Base-by-base conservation (phyloP, 2,329 filamentous ascomycete genomes). In the Colletotrichum melonis region DNA sequence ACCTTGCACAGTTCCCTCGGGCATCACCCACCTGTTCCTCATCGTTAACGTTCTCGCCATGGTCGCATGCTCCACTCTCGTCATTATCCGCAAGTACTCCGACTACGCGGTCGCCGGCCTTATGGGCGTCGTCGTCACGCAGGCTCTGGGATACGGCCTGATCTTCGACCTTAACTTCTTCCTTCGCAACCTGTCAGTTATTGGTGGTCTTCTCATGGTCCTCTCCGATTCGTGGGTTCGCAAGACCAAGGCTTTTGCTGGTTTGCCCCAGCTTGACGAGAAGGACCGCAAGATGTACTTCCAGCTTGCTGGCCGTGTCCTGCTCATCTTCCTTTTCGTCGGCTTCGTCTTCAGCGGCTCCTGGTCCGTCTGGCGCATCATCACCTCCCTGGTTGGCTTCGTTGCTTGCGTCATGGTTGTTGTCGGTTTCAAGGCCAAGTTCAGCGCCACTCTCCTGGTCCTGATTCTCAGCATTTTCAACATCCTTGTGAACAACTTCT, bases 241-340 rank as follows among this genome's bases (percentile, higher is more conserved):
- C 86, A 98, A 98, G 91, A 94, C 92, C 83, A 97, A 98, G 87
- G 96, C 95, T 3, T 98, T 98, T 75, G 97, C 97, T 60, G 97
- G 97, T 60, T 90, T 99, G 66, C 97, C 97, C 62, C 91, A 94
- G 84, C 90, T 99, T 66, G 97, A 98, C 82, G 97, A 99, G 89
- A 98, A 98, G 91, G 97, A 99, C 84, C 94, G 95, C 86, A 99
- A 98, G 90, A 98, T 98, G 96, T 99, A 99, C 89, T 97, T 99
- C 86, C 97, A 98, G 90, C 92, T 99, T 75, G 97, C 97, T 77
- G 97, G 97, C 46, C 93, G 97, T 78, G 94, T 99, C 46, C 89
- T 99, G 76, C 89, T 99, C 79, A 98, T 99, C 86, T 98, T 99
- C 90, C 90, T 99, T 78, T 99, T 99, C 84, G 84, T 98, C 77